Conservation (phyloP, 805 yeast species). For the Wickerhamiella azymoides region DNA sequence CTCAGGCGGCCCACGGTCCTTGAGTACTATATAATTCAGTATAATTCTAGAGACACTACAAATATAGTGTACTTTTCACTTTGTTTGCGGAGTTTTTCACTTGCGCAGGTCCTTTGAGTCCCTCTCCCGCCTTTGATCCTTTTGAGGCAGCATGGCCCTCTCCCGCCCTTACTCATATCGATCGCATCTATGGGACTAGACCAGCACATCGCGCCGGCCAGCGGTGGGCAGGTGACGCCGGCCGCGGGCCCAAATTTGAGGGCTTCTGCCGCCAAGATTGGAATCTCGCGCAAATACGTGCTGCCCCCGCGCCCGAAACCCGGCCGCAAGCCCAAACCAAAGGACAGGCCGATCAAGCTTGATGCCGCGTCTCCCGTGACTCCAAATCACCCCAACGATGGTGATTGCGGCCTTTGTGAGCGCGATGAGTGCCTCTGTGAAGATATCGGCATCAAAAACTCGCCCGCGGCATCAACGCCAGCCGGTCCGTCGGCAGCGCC, state of each 20-base stretch:
- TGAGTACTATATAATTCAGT: too few species aligned
- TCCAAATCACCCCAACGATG: constrained; percentile 7
- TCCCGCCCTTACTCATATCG: neutral
- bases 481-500: neutral
- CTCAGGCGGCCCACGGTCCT: too few species aligned
- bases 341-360: constrained; percentile 71
- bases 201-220: constrained; percentile 9
- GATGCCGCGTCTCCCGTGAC: constrained; percentile 5
- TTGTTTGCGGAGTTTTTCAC: too few species aligned
- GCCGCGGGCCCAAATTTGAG: neutral
- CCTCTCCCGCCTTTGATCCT: too few species aligned
- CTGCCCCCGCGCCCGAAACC: constrained; percentile 75
- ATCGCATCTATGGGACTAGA: constrained; percentile 4
- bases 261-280: constrained; percentile 14
- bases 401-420: constrained; percentile 24
- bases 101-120: too few species aligned
- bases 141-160: too few species aligned
- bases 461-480: neutral
- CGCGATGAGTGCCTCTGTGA: constrained; percentile 25
- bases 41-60: too few species aligned
- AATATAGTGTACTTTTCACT: too few species aligned
- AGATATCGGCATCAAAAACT: constrained; percentile 21
- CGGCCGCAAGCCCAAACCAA: constrained; percentile 71
- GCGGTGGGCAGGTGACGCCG: neutral
- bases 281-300: constrained; percentile 68